phyloP scores from a whole-genome alignment of 371 early-diverging fungal species.

The Paramicrosporidium saccamoebae region DNA sequence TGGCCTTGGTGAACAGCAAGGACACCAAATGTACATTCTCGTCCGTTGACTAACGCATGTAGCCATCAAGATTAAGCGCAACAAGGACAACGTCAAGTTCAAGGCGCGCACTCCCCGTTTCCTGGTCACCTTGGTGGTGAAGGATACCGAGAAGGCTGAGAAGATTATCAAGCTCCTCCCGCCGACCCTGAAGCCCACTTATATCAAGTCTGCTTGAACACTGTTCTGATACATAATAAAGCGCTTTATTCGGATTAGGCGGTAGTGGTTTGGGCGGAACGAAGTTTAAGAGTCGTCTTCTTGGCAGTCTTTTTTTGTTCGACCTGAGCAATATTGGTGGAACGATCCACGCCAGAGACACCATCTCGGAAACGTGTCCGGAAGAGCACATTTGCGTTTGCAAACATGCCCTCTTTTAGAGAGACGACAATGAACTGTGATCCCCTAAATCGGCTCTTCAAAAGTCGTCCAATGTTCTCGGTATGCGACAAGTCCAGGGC shows the following conservation, averaged over 20 bases:
- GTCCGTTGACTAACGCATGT: background rate
- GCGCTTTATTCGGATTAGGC: too few species aligned
- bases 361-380: constrained; percentile 82
- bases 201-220: too few species aligned
- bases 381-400: constrained; percentile 94
- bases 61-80: constrained; percentile 88
- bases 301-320: too few species aligned
- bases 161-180: constrained; percentile 79
- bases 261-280: too few species aligned
- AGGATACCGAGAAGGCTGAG: constrained; percentile 77
- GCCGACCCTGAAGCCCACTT: too few species aligned
- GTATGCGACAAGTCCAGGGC: constrained; percentile 96
- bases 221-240: too few species aligned
- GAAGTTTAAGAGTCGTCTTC: too few species aligned
- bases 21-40: constrained; percentile 46
- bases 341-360: constrained; percentile 66
- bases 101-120: constrained; percentile 91
- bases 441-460: constrained; percentile 75
- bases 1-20: constrained; percentile 76
- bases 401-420: constrained; percentile 99
- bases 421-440: constrained; percentile 98
- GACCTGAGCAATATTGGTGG: too few species aligned
- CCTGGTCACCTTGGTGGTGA: constrained; percentile 84
- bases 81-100: constrained; percentile 76
- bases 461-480: constrained; percentile 91